phyloP scores from a whole-genome alignment of 169 alveolate species.

The Plasmodium gonderi region DNA sequence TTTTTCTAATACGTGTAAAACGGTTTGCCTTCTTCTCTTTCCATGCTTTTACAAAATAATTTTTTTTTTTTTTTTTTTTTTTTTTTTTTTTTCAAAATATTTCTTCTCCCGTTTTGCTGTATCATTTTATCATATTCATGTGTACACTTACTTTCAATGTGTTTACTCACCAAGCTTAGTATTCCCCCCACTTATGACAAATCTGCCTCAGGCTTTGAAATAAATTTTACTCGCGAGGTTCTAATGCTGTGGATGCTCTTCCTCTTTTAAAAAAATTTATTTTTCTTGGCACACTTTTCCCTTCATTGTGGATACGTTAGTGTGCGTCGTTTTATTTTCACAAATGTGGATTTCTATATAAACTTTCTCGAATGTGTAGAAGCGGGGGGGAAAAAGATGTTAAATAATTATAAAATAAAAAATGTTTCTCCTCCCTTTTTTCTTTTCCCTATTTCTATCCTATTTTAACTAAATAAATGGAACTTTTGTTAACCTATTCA shows the following conservation, averaged over 20 bases:
- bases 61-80: constrained; percentile 25
- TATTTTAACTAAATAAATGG: not conserved
- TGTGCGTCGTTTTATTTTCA: not conserved
- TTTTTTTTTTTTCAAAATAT: constrained; percentile 3
- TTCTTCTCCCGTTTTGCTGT: not conserved
- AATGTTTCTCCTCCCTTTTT: not conserved
- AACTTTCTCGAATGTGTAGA: not conserved
- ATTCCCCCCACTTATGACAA: not conserved
- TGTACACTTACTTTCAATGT: not conserved
- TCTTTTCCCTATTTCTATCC: no score
- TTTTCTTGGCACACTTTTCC: not conserved
- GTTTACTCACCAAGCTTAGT: no score
- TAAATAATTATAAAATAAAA: not conserved
- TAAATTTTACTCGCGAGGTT: no score
- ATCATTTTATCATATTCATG: not conserved
- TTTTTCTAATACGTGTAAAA: not conserved
- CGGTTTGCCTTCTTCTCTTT: constrained; percentile 2
- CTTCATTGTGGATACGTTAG: not conserved
- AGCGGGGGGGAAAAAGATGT: not conserved
- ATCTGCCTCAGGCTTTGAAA: no score
- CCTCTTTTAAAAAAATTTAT: no score
- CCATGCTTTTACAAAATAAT: not conserved
- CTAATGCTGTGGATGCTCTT: no score
- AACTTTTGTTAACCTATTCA: not conserved
- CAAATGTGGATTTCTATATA: not conserved